A percentile compares a stretch with the other conserved stretches of the same genome.
phyloP scores from a whole-genome alignment of 2,329 filamentous ascomycete species.

The Simplicillium sp. region DNA sequence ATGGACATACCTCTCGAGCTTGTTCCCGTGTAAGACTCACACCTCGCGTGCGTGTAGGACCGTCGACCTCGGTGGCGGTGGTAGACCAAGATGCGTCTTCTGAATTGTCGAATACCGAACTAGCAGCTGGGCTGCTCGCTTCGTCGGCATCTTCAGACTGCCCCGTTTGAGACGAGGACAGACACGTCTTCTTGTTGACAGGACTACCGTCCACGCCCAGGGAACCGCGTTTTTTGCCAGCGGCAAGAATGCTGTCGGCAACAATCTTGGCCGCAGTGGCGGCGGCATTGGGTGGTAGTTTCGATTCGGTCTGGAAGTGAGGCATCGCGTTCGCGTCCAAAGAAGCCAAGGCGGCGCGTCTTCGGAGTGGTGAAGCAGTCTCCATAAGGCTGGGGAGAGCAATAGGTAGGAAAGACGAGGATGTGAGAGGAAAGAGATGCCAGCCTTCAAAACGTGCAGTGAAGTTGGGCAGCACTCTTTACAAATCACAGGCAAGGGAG shows the following conservation, averaged over 20 bases:
- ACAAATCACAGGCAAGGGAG: too few species aligned
- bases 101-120: slow-evolving; percentile 41
- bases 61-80: slow-evolving; percentile 31
- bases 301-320: slow-evolving; percentile 16
- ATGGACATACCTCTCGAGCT: slow-evolving; percentile 35
- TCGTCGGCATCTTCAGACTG: slow-evolving; percentile 16
- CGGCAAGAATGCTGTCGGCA: slow-evolving; percentile 6
- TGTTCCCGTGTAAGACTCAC: slow-evolving; percentile 38
- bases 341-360: slow-evolving; percentile 35
- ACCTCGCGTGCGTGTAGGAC: neutral
- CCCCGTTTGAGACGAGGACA: neutral
- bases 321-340: slow-evolving; percentile 34
- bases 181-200: neutral
- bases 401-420: neutral
- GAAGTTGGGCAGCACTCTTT: too few species aligned
- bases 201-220: slow-evolving; percentile 7
- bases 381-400: slow-evolving; percentile 1
- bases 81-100: slow-evolving; percentile 40
- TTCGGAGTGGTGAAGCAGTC: slow-evolving; percentile 29
- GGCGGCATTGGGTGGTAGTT: slow-evolving; percentile 2
- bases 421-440: neutral
- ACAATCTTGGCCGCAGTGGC: slow-evolving; percentile 1
- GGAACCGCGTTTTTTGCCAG: neutral
- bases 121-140: slow-evolving; percentile 29
- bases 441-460: neutral